Base-by-base conservation (phyloP, 2,329 filamentous ascomycete species). In the Scedosporium boydii region DNA sequence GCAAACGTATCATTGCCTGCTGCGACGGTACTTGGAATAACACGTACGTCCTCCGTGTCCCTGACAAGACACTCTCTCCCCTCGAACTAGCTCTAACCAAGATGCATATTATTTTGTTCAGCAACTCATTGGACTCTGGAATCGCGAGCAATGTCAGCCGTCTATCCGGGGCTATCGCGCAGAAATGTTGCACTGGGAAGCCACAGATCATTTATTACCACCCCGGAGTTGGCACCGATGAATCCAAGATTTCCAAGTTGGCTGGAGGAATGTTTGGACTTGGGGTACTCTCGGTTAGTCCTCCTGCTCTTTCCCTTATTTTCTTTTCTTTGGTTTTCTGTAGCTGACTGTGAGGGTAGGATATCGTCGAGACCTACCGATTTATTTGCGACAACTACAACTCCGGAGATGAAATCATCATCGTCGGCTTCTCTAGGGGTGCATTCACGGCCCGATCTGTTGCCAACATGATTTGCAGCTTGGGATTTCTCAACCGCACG, bases 151-250 rank as follows among this genome's bases (percentile, higher is more conserved):
- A 75, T 29, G 73, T 75, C 9, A 70, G 70, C 29, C 71, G 72
- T 16, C 66, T 75, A 6, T 69, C 70, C 14, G 68, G 72, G 34
- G 70, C 69, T 1, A 64, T 75, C 69, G 23, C 67, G 66, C 46
- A 69, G 68, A 16, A 66, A 69, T 58, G 69, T 70, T 68, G 57
- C 57, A 59, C 57, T 26, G 57, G 57, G n/a, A 59, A 59, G 18
- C 69, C 71, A n/a, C 73, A 75, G 64, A 63, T 76, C 41, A 69
- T 75, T 6, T 73, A 71, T 64, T 76, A 76, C 61, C 72, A 75
- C 23, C 69, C 73, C 6, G 74, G 74, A 6, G 71, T 73, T 23
- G 74, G 73, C 1, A 70, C 69, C 10, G 68, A 66, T 21, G 65
- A 66, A 21, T 67, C 66, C 41, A 66, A 66, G 44, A 64, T 64